phyloP scores from a whole-genome alignment of 768 basidiomycete genomes.

The Mycena epipterygia region DNA sequence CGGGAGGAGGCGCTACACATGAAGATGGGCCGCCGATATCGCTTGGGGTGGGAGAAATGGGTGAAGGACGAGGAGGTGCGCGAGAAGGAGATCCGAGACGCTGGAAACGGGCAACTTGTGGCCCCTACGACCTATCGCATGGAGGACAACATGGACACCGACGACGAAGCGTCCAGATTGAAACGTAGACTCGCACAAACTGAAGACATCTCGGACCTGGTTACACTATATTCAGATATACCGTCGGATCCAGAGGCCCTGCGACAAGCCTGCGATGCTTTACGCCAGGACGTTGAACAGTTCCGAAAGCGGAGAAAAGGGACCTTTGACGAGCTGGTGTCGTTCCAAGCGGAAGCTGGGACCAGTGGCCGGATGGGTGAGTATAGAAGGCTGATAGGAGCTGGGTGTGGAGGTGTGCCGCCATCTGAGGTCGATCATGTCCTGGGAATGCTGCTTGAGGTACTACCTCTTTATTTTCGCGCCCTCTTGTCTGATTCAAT shows the following conservation, averaged over 20 bases:
- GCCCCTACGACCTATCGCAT: constrained; percentile 60
- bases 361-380: constrained; percentile 91
- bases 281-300: constrained; percentile 75
- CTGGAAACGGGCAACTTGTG: constrained; percentile 68
- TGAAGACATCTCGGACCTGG: constrained; percentile 77
- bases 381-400: constrained; percentile 89
- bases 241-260: constrained; percentile 71
- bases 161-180: constrained; percentile 63
- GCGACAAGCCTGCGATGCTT: constrained; percentile 66
- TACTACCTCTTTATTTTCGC: constrained; percentile 41
- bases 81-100: constrained; percentile 77
- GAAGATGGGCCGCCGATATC: constrained; percentile 87
- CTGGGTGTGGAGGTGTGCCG: constrained; percentile 90
- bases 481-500: constrained; percentile 17
- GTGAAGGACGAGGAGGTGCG: constrained; percentile 85
- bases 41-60: constrained; percentile 95
- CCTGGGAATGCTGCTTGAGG: constrained; percentile 88
- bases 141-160: constrained; percentile 61
- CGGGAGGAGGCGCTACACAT: constrained; percentile 75
- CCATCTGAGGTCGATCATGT: constrained; percentile 92
- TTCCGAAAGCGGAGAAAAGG: constrained; percentile 77
- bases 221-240: constrained; percentile 67
- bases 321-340: constrained; percentile 82
- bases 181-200: constrained; percentile 65
- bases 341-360: constrained; percentile 90